Percentiles rank a stretch among this genome's conserved stretches.
Conservation (phyloP, 2,329 filamentous ascomycete genomes). For the Sarocladium brachiariae region DNA sequence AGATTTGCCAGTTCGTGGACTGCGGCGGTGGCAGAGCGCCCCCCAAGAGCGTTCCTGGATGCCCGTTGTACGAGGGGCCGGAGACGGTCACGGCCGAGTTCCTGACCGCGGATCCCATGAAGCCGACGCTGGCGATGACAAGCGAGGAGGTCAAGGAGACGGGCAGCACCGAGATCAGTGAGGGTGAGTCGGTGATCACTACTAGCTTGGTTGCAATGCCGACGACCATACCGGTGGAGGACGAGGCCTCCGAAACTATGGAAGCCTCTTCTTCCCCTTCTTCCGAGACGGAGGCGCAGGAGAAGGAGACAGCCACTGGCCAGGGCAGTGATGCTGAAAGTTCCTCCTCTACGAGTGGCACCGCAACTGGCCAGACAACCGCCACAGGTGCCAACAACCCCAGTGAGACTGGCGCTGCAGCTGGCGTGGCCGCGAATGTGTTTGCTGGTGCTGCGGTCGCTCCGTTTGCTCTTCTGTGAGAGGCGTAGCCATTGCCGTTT, state of each 20-base stretch:
- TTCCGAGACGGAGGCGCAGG: too few species aligned
- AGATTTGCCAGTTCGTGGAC: conserved; percentile 45
- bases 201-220: too few species aligned
- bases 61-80: conserved; percentile 34
- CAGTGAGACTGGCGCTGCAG: conserved; percentile 3
- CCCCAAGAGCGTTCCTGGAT: conserved; percentile 44
- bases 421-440: not conserved
- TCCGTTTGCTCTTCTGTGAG: not conserved
- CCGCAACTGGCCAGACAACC: not conserved
- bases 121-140: not conserved
- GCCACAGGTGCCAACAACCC: conserved; percentile 1
- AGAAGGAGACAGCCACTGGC: not conserved
- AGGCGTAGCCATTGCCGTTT: too few species aligned
- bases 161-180: not conserved
- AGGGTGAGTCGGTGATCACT: not conserved
- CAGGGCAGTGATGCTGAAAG: not conserved
- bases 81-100: conserved; percentile 14
- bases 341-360: not conserved
- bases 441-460: conserved; percentile 6
- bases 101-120: conserved; percentile 7
- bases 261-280: not conserved
- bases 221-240: not conserved
- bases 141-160: conserved; percentile 2
- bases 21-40: conserved; percentile 49
- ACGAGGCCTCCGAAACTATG: not conserved